Conservation (phyloP, 257 asterid genomes). For the Echium plantagineum region DNA sequence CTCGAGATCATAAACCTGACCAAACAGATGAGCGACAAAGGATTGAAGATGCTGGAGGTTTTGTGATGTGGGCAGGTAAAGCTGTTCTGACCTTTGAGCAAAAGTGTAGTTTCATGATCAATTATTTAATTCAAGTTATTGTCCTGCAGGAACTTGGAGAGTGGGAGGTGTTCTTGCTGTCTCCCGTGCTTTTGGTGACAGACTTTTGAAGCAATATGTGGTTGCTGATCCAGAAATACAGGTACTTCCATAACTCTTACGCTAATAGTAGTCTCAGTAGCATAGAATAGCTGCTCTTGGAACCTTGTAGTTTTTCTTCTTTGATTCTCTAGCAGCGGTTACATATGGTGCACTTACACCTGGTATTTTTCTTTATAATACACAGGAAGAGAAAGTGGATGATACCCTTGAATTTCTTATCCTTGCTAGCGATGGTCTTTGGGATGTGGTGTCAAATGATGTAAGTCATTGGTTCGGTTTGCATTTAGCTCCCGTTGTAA, state of each 20-base stretch:
- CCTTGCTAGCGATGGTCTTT: neutral
- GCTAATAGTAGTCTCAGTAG: neutral
- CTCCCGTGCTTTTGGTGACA: conserved; percentile 94
- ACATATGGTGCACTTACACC: neutral
- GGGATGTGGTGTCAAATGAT: neutral
- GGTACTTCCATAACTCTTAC: conserved; percentile 28
- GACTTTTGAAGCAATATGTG: conserved; percentile 76
- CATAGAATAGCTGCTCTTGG: neutral
- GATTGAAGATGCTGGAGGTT: conserved; percentile 98
- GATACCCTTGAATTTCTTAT: neutral
- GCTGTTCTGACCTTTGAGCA: neutral
- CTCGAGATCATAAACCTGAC: conserved; percentile 96
- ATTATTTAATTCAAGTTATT: conserved; percentile 3
- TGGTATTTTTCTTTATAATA: neutral
- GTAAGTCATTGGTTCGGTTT: neutral
- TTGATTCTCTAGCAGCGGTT: neutral
- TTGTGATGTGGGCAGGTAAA: conserved; percentile 99
- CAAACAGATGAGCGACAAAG: conserved; percentile 86
- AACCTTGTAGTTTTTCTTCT: neutral
- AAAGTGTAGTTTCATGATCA: neutral
- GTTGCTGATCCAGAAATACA: conserved; percentile 93
- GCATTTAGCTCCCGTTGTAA: neutral
- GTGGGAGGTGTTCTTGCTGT: conserved; percentile 99
- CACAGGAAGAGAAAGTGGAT: neutral
- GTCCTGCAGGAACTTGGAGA: conserved; percentile 76